Evolutionary conservation across 108 stramenopile species (phyloP).

Genomic region (Poteriospumella lacustris): DNA sequence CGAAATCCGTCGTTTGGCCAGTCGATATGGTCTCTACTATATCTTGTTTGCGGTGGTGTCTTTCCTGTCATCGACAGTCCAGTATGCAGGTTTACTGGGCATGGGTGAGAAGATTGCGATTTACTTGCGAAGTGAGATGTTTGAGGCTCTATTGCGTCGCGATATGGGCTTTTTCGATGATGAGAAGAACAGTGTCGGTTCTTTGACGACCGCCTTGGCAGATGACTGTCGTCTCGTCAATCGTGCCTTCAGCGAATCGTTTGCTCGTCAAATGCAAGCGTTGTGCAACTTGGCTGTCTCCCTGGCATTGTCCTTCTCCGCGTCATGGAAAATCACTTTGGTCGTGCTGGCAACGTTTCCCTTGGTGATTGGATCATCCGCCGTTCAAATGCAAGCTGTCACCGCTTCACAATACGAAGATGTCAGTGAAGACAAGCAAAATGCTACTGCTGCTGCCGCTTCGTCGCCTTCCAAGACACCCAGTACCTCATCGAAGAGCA

Average conservation of each 20-base stretch:
- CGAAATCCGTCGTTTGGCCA: slow-evolving; percentile 30
- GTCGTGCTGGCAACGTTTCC: slow-evolving; percentile 65
- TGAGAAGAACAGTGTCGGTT: slow-evolving; percentile 47
- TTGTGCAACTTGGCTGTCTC: slow-evolving; percentile 60
- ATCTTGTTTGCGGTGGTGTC: slow-evolving; percentile 34
- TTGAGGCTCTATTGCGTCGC: slow-evolving; percentile 39
- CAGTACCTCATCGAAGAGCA: no score
- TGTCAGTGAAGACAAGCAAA: not conserved
- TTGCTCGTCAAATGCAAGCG: slow-evolving; percentile 57
- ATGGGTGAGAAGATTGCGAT: slow-evolving; percentile 39
- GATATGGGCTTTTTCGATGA: slow-evolving; percentile 48
- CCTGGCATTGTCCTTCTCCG: slow-evolving; percentile 56
- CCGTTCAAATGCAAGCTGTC: slow-evolving; percentile 60
- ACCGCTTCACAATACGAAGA: not conserved
- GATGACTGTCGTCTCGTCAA: slow-evolving; percentile 70
- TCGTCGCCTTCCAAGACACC: no score
- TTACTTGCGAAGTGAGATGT: slow-evolving; percentile 15
- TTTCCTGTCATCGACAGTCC: slow-evolving; percentile 40
- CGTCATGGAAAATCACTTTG: slow-evolving; percentile 74
- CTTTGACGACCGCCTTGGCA: slow-evolving; percentile 68
- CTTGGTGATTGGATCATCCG: slow-evolving; percentile 62
- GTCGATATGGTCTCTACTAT: slow-evolving; percentile 35
- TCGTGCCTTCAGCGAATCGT: slow-evolving; percentile 64
- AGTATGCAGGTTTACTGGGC: slow-evolving; percentile 46
- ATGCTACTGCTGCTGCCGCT: not conserved